Conservation (phyloP, 106 monocot species). For the Allium fistulosum region DNA sequence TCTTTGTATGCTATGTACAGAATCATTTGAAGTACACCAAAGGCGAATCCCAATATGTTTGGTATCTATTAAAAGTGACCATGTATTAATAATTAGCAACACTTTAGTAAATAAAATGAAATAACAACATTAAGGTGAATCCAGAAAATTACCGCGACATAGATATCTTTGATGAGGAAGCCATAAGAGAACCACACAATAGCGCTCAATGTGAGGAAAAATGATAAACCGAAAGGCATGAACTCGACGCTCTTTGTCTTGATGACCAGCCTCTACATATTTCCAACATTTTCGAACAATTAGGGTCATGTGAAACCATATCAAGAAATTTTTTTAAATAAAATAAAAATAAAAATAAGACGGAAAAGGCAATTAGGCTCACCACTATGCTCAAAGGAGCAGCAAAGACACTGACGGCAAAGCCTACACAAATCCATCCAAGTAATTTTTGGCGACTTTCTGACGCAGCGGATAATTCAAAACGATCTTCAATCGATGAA, state of each 20-base stretch:
- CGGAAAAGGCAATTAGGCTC: not conserved
- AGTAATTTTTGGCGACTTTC: conserved; percentile 16
- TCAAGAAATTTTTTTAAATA: not conserved
- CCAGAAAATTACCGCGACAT: conserved; percentile 18
- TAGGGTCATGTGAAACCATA: not conserved
- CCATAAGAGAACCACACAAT: conserved; percentile 36
- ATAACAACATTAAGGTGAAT: not conserved
- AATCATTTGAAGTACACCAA: conserved; percentile 36
- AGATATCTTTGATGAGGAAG: conserved; percentile 20
- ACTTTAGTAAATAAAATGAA: not conserved
- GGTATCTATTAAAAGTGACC: conserved; percentile 17
- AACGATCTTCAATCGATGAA: no score
- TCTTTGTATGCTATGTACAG: conserved; percentile 27
- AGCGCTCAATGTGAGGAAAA: conserved; percentile 32
- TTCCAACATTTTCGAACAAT: not conserved
- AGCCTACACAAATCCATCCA: conserved; percentile 52
- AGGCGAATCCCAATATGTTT: conserved; percentile 31
- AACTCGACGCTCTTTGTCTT: conserved; percentile 64
- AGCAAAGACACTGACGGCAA: conserved; percentile 52
- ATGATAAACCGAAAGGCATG: conserved; percentile 41
- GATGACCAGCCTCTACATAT: conserved; percentile 40
- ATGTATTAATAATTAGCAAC: not conserved
- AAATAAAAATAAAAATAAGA: no score
- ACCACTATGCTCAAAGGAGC: conserved; percentile 64
- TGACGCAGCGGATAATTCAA: no score